Evolutionary conservation across 129 eudicot species (phyloP).

Genomic region (Chrysanthemum makinoi): DNA sequence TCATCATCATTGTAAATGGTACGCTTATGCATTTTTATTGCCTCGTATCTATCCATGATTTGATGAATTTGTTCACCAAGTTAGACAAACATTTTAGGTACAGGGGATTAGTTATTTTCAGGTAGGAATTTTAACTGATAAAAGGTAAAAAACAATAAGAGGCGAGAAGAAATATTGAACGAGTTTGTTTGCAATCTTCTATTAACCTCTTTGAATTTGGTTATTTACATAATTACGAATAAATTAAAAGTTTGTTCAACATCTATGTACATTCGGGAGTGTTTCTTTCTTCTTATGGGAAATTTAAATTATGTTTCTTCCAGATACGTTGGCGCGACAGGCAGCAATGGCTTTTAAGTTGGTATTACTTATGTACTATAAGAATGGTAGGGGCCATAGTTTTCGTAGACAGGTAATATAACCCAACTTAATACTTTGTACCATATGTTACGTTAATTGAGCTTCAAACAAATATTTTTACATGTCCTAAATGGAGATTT

Average conservation of each 20-base stretch:
- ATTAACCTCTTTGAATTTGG: no score
- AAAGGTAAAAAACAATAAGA: neutral
- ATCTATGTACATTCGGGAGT: neutral
- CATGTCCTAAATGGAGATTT: slow-evolving; percentile 9
- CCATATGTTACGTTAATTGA: neutral
- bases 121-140: neutral
- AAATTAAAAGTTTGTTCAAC: neutral
- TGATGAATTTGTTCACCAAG: neutral
- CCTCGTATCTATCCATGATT: neutral
- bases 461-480: neutral
- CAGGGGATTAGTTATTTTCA: neutral
- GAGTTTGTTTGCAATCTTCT: no score
- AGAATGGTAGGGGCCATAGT: slow-evolving; percentile 72
- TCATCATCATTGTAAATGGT: slow-evolving; percentile 74
- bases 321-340: slow-evolving; percentile 82
- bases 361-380: slow-evolving; percentile 67
- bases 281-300: neutral
- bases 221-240: no score
- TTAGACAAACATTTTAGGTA: neutral
- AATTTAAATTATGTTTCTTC: slow-evolving; percentile 10
- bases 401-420: slow-evolving; percentile 76
- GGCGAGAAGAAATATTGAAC: neutral
- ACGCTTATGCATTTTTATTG: slow-evolving; percentile 12
- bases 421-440: neutral
- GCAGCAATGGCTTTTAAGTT: slow-evolving; percentile 75